These are phyloP conservation scores for Phytophthora chlamydospora DNA, from an alignment of 352 stramenopile species.

Conservation along the genomic window DNA sequence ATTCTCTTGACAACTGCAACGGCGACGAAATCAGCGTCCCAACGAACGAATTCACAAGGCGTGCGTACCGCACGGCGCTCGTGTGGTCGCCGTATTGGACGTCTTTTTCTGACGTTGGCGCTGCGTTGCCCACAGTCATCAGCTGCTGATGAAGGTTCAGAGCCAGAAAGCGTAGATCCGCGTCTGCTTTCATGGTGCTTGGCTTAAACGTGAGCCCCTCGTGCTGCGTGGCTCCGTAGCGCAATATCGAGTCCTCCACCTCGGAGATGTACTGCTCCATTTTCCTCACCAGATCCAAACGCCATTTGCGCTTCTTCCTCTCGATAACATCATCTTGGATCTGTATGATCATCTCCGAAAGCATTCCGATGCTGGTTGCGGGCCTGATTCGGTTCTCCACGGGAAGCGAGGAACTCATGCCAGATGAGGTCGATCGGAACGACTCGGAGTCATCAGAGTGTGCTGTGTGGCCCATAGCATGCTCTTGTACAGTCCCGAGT, in stretches of 20 bases:
- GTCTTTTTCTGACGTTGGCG: conserved; percentile 62
- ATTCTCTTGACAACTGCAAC: conserved; percentile 36
- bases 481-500: conserved; percentile 47
- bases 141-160: conserved; percentile 89
- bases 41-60: conserved; percentile 67
- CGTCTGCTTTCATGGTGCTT: conserved; percentile 88
- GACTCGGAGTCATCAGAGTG: conserved; percentile 20
- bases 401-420: conserved; percentile 13
- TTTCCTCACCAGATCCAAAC: conserved; percentile 66
- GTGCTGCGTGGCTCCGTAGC: conserved; percentile 74
- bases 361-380: conserved; percentile 70
- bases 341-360: conserved; percentile 89
- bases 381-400: conserved; percentile 30
- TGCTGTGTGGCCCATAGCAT: conserved; percentile 16
- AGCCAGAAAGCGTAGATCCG: conserved; percentile 73
- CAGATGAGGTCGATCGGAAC: conserved; percentile 18
- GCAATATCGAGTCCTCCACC: conserved; percentile 76
- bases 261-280: conserved; percentile 88
- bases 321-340: conserved; percentile 85
- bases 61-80: conserved; percentile 48
- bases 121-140: conserved; percentile 76
- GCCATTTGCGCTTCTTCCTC: conserved; percentile 84
- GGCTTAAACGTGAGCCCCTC: conserved; percentile 84
- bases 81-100: conserved; percentile 50
- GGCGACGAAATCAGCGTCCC: conserved; percentile 50